Conservation (phyloP, 2,329 filamentous ascomycete genomes). For the Apiospora phragmitis region DNA sequence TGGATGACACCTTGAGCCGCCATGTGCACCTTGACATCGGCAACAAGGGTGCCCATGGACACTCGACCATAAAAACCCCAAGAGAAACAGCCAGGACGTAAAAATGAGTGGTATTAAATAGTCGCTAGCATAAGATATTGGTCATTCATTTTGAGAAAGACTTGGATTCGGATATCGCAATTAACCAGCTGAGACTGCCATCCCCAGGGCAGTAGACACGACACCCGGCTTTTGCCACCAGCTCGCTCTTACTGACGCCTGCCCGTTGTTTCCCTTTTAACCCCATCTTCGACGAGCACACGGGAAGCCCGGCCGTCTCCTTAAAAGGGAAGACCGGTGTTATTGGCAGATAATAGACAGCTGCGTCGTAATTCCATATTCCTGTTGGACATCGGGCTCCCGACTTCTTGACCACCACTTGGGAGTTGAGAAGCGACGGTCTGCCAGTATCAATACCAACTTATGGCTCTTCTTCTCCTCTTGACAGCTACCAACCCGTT, state of each 20-base stretch:
- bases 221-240: background rate
- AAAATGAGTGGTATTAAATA: background rate
- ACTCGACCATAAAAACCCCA: constrained; percentile 9
- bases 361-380: background rate
- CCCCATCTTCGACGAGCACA: background rate
- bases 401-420: background rate
- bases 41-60: background rate
- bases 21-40: constrained; percentile 10
- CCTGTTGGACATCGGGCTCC: background rate
- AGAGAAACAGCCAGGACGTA: background rate
- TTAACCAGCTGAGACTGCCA: background rate
- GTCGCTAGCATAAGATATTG: background rate
- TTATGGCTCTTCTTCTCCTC: background rate
- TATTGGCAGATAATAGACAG: background rate
- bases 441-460: background rate
- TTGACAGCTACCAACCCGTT: background rate
- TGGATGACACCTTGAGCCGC: background rate
- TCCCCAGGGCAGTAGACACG: background rate
- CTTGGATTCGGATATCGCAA: background rate
- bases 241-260: background rate
- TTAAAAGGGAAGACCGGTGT: background rate
- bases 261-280: background rate
- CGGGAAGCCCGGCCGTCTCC: background rate
- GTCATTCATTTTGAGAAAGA: background rate
- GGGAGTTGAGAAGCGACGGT: background rate